These are phyloP conservation scores for Canna indica DNA, from an alignment of 176 grass and related monocot genomes.

Conservation along the genomic window DNA sequence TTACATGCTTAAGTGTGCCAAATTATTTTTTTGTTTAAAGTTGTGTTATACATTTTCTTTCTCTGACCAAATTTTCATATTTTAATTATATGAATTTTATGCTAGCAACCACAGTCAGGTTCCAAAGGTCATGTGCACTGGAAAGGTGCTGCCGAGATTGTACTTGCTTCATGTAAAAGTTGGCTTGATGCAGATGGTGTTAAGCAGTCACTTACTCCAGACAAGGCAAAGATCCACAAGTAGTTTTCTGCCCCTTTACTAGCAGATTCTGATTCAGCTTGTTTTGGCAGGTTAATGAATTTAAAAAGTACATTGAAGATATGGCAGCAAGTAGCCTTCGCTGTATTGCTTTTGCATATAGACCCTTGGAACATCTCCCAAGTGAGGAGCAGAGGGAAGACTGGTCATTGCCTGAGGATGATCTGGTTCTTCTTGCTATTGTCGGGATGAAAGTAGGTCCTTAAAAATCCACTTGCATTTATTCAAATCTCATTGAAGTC, in stretches of 20 bases:
- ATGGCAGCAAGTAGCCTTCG: constrained; percentile 76
- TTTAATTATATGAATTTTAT: neutral
- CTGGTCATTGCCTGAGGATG: constrained; percentile 73
- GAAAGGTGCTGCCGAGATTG: constrained; percentile 96
- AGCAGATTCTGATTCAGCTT: constrained; percentile 2
- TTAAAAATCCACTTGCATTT: neutral
- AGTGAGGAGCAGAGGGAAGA: constrained; percentile 56
- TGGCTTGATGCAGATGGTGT: constrained; percentile 62
- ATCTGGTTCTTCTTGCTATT: constrained; percentile 67
- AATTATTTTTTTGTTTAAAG: neutral
- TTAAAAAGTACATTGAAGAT: constrained; percentile 72
- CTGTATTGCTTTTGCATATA: constrained; percentile 83
- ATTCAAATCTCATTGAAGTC: neutral
- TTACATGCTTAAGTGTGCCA: neutral
- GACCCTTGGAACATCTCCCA: constrained; percentile 49
- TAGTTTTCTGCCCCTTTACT: neutral
- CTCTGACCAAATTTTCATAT: neutral
- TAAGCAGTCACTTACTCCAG: constrained; percentile 43
- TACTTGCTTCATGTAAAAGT: constrained; percentile 60
- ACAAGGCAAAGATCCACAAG: constrained; percentile 32
- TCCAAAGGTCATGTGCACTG: constrained; percentile 81
- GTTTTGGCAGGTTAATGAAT: constrained; percentile 48
- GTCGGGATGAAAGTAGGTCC: constrained; percentile 75
- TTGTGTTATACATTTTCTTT: neutral
- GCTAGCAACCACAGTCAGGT: constrained; percentile 39